Conservation (phyloP, 2,329 filamentous ascomycete species). For the Aspergillus flavus region DNA sequence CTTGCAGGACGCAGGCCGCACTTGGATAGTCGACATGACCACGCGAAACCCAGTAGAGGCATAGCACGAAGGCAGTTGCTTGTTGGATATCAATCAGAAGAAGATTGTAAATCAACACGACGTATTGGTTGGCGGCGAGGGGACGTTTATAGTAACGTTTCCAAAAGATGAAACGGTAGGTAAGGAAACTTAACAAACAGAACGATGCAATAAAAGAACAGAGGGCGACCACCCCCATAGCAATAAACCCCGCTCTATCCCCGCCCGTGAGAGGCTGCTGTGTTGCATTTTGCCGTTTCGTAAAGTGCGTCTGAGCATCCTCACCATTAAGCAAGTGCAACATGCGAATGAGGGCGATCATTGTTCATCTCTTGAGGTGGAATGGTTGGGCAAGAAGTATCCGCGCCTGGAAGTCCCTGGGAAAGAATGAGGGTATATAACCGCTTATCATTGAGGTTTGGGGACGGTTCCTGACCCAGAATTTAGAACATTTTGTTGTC, state of each 20-base stretch:
- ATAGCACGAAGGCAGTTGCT: conserved; percentile 49
- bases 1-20: conserved; percentile 52
- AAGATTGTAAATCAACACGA: conserved; percentile 56
- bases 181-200: conserved; percentile 48
- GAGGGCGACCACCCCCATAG: conserved; percentile 49
- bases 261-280: conserved; percentile 20
- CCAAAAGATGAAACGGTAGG: conserved; percentile 54
- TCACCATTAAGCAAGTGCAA: conserved; percentile 6
- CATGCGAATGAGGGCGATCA: conserved; percentile 6
- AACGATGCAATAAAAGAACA: conserved; percentile 38
- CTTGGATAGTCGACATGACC: conserved; percentile 48
- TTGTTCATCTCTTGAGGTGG: conserved; percentile 3
- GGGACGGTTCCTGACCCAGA: conserved; percentile 4
- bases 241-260: conserved; percentile 48
- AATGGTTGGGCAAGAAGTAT: background rate
- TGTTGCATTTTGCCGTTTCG: background rate
- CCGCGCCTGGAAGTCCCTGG: background rate
- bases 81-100: conserved; percentile 55
- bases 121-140: conserved; percentile 55
- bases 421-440: background rate
- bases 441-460: background rate
- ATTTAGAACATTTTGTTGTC: background rate
- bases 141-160: conserved; percentile 50
- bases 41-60: conserved; percentile 48
- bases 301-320: conserved; percentile 1